A percentile compares a stretch with the other conserved stretches of the same genome.
Evolutionary conservation across 75 land plant species (phyloP).

Genomic region (Ceratopteris richardii): DNA sequence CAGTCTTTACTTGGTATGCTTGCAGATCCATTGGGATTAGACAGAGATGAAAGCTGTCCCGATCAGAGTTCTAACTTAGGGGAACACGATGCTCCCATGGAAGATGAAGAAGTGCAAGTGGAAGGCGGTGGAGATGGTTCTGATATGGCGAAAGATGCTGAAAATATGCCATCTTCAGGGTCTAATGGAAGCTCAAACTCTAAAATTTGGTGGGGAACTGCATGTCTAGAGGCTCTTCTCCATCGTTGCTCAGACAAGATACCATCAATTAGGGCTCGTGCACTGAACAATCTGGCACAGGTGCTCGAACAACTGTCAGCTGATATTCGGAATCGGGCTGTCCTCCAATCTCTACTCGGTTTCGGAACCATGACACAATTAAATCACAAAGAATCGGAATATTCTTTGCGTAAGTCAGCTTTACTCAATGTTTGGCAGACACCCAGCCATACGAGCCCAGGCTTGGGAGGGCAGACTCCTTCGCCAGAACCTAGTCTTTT

Average conservation of each 20-base stretch:
- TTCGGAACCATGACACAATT: constrained; percentile 11
- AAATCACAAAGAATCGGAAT: background rate
- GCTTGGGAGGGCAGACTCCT: constrained; percentile 19
- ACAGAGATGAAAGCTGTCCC: constrained; percentile 8
- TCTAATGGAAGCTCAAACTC: background rate
- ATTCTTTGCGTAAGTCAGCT: background rate
- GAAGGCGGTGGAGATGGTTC: background rate
- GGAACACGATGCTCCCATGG: constrained; percentile 4
- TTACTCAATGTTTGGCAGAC: constrained; percentile 8
- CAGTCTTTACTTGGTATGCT: constrained; percentile 30
- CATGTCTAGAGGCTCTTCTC: constrained; percentile 50
- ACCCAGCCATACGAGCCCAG: constrained; percentile 7
- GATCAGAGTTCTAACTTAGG: background rate
- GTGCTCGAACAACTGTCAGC: constrained; percentile 32
- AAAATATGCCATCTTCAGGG: background rate
- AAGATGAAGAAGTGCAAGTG: background rate
- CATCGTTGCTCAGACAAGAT: constrained; percentile 56
- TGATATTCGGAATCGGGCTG: constrained; percentile 11
- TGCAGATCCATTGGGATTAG: constrained; percentile 39
- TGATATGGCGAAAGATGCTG: background rate
- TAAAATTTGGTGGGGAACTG: constrained; percentile 36
- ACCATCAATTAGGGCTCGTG: constrained; percentile 61
- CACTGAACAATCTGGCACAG: constrained; percentile 59
- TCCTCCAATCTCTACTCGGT: constrained; percentile 31
- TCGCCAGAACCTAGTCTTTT: constrained; percentile 15